Base-by-base conservation (phyloP, 305 asterid genomes). In the Fraxinus nigra region DNA sequence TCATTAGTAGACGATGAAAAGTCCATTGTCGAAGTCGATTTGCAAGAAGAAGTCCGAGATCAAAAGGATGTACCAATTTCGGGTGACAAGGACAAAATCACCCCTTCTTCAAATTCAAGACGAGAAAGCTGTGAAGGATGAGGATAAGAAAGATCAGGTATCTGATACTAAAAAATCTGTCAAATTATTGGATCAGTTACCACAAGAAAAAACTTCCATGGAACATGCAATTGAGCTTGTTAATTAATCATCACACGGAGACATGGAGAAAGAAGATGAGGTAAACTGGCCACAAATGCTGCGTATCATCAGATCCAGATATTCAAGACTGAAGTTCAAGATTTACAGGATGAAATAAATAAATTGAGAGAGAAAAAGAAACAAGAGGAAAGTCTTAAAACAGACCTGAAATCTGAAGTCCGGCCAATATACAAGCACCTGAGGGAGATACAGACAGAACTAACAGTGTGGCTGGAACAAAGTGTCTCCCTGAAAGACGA, bases 391-490 rank as follows among this genome's bases (percentile, higher is more conserved):
- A 77, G 86, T 77, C 59, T 24, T 7, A 48, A 80, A 0, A 26
- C 84, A 3, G 93, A 90, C 83, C 83, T 89, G n/a, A 94, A 89
- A 88, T 92, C 97, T 14, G 98, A 94, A 77, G 89, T 86, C 65
- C 85, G 95, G 65, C 97, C 98, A 0, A 88, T 93, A 73, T 95
- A 90, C 92, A 95, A 93, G 75, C 97, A 95, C 90, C 80, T 95
- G 69, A 86, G 93, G 76, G 99, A 95, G 85, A 95, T 95, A 54
- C 93, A 92, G 67, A 87, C 93, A 9, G 97, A 94, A 77, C 90
- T 94, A 46, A 85, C 92, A 0, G 84, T 92, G n/a, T 95, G 97
- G 99, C 40, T 92, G 85, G 95, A 92, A 40, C 97, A 91, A 78
- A 93, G 94, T 69, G 87, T 43, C 56, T 63, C 87, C 18, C 88